Evolutionary conservation across 139 green algal genomes (phyloP).

Genomic region (Chlorella sp.): DNA sequence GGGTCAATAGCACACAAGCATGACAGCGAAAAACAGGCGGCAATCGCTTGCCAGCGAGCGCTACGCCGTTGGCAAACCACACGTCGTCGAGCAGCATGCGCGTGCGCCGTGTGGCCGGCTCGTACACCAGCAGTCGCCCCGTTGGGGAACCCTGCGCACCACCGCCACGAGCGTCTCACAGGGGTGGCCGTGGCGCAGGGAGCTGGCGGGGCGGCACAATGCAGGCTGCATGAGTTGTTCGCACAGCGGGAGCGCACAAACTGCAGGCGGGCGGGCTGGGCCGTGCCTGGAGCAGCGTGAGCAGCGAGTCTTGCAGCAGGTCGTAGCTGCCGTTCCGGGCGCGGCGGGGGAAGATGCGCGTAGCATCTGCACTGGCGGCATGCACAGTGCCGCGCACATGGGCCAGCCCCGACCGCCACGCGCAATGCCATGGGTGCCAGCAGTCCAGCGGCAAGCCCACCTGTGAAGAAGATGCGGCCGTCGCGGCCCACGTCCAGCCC

Average conservation of each 20-base stretch:
- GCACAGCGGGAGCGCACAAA: not conserved
- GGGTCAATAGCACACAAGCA: no score
- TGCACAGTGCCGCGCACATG: not conserved
- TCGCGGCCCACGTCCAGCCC: slow-evolving; percentile 64
- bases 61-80: slow-evolving; percentile 80
- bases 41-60: not conserved
- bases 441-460: slow-evolving; percentile 5
- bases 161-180: not conserved
- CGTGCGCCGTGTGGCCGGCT: slow-evolving; percentile 45
- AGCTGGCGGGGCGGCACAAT: not conserved
- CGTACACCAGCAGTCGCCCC: slow-evolving; percentile 66
- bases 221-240: slow-evolving; percentile 15
- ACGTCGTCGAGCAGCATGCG: slow-evolving; percentile 51
- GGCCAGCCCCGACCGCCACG: not conserved
- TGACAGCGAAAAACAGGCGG: no score
- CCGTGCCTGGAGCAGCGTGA: not conserved
- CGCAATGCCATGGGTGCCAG: not conserved
- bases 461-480: slow-evolving; percentile 71
- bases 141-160: slow-evolving; percentile 31
- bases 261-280: not conserved
- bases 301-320: slow-evolving; percentile 17
- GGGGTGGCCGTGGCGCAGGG: not conserved
- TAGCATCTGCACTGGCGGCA: slow-evolving; percentile 2
- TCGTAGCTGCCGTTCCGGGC: slow-evolving; percentile 16
- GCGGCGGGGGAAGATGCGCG: slow-evolving; percentile 9